Evolutionary conservation across 768 basidiomycete species (phyloP), one percentile per base, ranked within the genome.

Genomic region (Trametes cubensis): DNA sequence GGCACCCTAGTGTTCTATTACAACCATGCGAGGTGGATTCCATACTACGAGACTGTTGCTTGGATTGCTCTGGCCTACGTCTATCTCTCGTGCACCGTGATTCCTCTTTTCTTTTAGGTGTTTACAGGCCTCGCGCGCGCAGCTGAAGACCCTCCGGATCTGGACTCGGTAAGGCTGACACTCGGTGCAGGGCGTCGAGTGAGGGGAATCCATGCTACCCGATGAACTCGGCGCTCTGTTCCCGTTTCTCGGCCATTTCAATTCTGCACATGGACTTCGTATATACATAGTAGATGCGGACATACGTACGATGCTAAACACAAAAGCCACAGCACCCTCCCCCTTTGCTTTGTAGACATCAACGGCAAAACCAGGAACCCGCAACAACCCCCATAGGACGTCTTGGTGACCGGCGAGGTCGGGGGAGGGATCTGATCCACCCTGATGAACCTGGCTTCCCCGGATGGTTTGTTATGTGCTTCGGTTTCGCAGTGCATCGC

Each of bases 391-490:
- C 18, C 34, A 38, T 8, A 25, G 26, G 26, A 1, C 25, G 25
- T 26, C 38, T 53, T 17, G 39, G 20, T 15, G 4, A 6, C 38
- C 56, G 47, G 56, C 38, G 56, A 49, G 21, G 56, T 58, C 23
- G 47, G 41, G 56, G 46, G 56, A 58, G 56, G 56, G 56, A 41
- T 25, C 21, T 58, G 56, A 58, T 58, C 38, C 46, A 48, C 56
- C n/a, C 56, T 47, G n/a, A 25, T 25, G 51, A 38, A 49, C 15
- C 56, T 20, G 17, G 28, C 13, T 25, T 21, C 26, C 42, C 42
- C 54, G 44, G 30, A 14, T 13, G 56, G 47, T 40, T 49, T 49
- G 56, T 58, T 18, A 46, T 46, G 45, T 23, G 21, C 34, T 34
- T 23, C 10, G 5, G 21, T 20, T 46, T 46, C 21, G 20, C 21